Conservation (phyloP, 2,329 filamentous ascomycete genomes). For the Fonsecaea multimorphosa region DNA sequence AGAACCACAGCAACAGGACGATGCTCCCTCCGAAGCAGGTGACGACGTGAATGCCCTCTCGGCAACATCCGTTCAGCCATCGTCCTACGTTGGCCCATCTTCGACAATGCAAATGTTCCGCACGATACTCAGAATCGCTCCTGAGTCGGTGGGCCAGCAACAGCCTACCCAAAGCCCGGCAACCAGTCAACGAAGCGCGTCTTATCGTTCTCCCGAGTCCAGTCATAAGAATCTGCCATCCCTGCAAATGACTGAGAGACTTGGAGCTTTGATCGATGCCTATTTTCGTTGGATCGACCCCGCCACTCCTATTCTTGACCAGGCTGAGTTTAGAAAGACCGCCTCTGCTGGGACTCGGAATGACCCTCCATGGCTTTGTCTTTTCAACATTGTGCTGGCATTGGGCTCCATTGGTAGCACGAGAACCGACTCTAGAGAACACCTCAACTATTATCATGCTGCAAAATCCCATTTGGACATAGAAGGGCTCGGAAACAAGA, state of each 20-base stretch:
- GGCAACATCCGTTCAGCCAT: slow-evolving; percentile 16
- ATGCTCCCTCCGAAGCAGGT: slow-evolving; percentile 14
- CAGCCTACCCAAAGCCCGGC: slow-evolving; percentile 9
- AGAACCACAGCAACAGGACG: background rate
- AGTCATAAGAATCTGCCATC: slow-evolving; percentile 4
- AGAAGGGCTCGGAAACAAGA: slow-evolving; percentile 35
- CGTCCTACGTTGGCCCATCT: slow-evolving; percentile 25
- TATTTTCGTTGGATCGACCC: slow-evolving; percentile 37
- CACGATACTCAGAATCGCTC: slow-evolving; percentile 25
- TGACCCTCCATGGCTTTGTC: slow-evolving; percentile 38
- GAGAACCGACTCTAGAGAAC: slow-evolving; percentile 29
- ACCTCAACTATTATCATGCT: slow-evolving; percentile 34
- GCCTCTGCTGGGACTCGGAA: slow-evolving; percentile 23
- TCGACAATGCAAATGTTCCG: slow-evolving; percentile 30
- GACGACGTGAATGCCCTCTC: slow-evolving; percentile 27
- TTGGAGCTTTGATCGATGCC: slow-evolving; percentile 29
- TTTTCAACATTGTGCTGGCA: slow-evolving; percentile 40
- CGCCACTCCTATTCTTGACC: slow-evolving; percentile 37
- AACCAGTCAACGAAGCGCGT: slow-evolving; percentile 16
- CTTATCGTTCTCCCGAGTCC: slow-evolving; percentile 6
- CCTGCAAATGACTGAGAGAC: slow-evolving; percentile 16
- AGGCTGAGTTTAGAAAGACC: slow-evolving; percentile 33
- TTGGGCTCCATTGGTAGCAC: slow-evolving; percentile 37
- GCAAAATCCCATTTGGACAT: slow-evolving; percentile 36
- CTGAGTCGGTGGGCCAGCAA: slow-evolving; percentile 16